These are phyloP conservation scores for Paxillus involutus DNA, from an alignment of 768 basidiomycete species.

Conservation along the genomic window DNA sequence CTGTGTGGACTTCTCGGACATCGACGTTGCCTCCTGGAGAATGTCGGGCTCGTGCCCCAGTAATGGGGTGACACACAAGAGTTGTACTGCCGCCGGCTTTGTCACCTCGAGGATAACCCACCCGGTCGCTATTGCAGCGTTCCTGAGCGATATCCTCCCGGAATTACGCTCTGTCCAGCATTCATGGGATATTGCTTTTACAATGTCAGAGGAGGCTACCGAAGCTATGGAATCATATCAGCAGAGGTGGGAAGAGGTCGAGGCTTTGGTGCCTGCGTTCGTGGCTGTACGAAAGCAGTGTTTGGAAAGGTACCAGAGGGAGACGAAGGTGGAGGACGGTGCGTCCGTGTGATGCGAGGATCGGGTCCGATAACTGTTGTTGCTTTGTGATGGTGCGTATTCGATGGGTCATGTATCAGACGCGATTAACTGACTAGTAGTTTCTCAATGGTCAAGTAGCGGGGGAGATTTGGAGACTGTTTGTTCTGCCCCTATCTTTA, in stretches of 20 bases:
- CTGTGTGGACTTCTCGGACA: slow-evolving; percentile 17
- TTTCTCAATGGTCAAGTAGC: too few relatives aligned
- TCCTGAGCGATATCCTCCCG: too few relatives aligned
- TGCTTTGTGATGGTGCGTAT: too few relatives aligned
- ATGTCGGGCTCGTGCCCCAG: slow-evolving; percentile 6
- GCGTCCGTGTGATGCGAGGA: not conserved
- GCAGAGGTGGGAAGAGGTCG: slow-evolving; percentile 24
- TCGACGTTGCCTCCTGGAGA: slow-evolving; percentile 7
- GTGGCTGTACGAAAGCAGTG: slow-evolving; percentile 18
- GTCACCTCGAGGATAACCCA: slow-evolving; percentile 19
- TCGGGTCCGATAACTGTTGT: too few relatives aligned
- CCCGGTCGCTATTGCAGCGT: too few relatives aligned
- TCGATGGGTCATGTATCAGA: too few relatives aligned
- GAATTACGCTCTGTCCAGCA: slow-evolving; percentile 7
- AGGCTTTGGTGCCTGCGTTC: slow-evolving; percentile 21
- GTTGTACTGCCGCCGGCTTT: slow-evolving; percentile 14
- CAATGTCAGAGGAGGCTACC: slow-evolving; percentile 1
- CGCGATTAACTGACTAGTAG: too few relatives aligned
- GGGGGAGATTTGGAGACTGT: too few relatives aligned
- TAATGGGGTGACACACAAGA: slow-evolving; percentile 7
- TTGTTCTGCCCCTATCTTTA: too few relatives aligned
- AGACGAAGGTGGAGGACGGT: not conserved
- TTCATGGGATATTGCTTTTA: slow-evolving; percentile 7
- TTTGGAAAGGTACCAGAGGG: slow-evolving; percentile 4
- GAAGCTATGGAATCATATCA: slow-evolving; percentile 9